Base-by-base conservation (phyloP, 108 stramenopile genomes). In the Cylindrotheca closterium region DNA sequence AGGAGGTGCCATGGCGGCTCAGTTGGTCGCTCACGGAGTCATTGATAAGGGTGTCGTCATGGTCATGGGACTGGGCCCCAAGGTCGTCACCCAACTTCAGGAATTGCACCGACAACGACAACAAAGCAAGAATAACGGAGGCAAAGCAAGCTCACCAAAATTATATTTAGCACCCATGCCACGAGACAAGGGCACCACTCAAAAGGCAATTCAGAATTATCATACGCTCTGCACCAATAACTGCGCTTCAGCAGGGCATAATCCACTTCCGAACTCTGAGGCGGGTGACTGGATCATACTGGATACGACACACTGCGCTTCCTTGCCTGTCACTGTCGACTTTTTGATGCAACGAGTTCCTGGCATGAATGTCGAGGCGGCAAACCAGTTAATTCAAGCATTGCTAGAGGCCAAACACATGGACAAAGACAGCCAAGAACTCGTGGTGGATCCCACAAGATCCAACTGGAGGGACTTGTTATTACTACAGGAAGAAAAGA, bases 141-240 rank as follows among this genome's bases (percentile, higher is more conserved):
- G n/a, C n/a, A n/a, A n/a, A n/a, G n/a, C n/a, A n/a, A n/a, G n/a
- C n/a, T n/a, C n/a, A n/a, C 56, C 52, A 34, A 67, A 59, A 1
- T n/a, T 78, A 3, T 81, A 78, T 55, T 58, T 81, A 2, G 80
- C 80, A 12, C 77, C 77, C 55, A 81, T 81, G 80, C 70, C 67
- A 12, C 56, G 70, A 15, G 80, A 81, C 37, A 46, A 71, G 57
- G 50, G 60, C 17, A 75, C 73, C 15, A 55, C 54, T 17, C 25
- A 62, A 4, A 17, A 27, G 32, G 54, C 30, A 3, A 31, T 49
- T n/a, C 51, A 68, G 21, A 77, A 81, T 52, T 74, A 77, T 30
- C 8, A 46, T 4, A 55, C 33, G n/a, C 68, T 71, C 1, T 22
- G 37, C 2, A 30, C 48, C 31, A 63, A 30, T 19, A 37, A 64